Evolutionary conservation across 2,329 filamentous ascomycete genomes (phyloP), one percentile per base, ranked within the genome.

Genomic region (Podosphaera leucotricha): DNA sequence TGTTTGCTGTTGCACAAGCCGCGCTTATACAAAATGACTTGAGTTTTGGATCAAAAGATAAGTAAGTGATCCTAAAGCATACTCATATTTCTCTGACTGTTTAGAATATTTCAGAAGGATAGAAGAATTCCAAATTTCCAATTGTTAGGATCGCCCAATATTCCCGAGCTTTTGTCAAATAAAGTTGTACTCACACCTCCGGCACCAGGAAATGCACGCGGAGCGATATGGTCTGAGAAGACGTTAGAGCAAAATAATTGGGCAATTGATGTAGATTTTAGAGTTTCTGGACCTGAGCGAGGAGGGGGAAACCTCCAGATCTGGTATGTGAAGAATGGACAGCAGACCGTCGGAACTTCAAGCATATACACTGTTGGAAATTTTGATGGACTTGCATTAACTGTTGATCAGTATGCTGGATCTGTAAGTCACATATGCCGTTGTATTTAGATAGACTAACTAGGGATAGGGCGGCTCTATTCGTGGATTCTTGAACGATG

Each of bases 401-500:
- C 92, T 20, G 62, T 98, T 44, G 87, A 95, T 62, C 77, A 80
- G 49, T 80, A 90, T 56, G 79, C 81, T 44, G 79, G 83, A 52
- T 65, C 66, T 46, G 68, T 68, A 60, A 24, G 59, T 44, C 47
- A 46, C 38, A 13, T 10, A 28, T 19, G 33, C 15, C 30, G 10
- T 43, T 37, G 39, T 37, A 26, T 36, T 41, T n/a, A 43, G 36
- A 26, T 21, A 38, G 37, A 33, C 48, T 54, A 47, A 51, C 30
- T 11, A 20, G 19, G 4, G 6, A 16, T 45, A 67, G 63, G 76
- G 75, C 43, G 90, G 90, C 52, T 85, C 79, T 62, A 68, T 98
- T 50, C 73, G 90, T 47, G 90, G 81, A 16, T 98, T 95, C 65
- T 65, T 98, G 51, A 98, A 95, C 63, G 90, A 95, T 60, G 87